A percentile compares a stretch with the other conserved stretches of the same genome.
Evolutionary conservation across 2,329 filamentous ascomycete genomes (phyloP).

Genomic region (Teratosphaeria zuluensis): DNA sequence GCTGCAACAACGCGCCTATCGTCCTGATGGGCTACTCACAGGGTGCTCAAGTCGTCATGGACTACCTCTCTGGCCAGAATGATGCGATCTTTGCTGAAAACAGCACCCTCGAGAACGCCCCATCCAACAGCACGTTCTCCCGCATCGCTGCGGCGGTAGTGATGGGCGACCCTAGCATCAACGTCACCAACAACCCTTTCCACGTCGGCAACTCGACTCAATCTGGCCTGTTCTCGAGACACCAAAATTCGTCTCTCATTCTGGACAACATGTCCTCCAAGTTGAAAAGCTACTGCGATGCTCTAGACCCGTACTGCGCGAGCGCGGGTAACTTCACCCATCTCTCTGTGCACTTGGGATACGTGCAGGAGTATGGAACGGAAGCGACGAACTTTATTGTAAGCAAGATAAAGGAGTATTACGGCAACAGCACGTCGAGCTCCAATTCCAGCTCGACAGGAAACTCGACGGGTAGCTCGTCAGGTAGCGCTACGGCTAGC

Average conservation of each 20-base stretch:
- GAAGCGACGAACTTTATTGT: constrained; percentile 51
- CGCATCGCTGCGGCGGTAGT: constrained; percentile 56
- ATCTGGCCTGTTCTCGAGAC: constrained; percentile 34
- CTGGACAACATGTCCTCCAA: background rate
- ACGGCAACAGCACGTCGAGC: background rate
- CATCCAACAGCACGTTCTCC: constrained; percentile 38
- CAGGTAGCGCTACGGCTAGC: background rate
- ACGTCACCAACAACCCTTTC: constrained; percentile 31
- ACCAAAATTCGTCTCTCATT: constrained; percentile 9
- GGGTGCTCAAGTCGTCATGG: constrained; percentile 54
- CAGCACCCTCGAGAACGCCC: constrained; percentile 31
- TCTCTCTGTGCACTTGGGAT: constrained; percentile 45
- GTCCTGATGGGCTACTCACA: constrained; percentile 54
- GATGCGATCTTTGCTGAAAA: constrained; percentile 35
- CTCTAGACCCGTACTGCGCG: constrained; percentile 56
- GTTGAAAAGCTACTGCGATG: constrained; percentile 57
- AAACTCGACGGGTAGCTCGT: too few relatives aligned
- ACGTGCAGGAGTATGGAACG: constrained; percentile 50
- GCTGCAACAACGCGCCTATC: constrained; percentile 49
- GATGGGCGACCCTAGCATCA: constrained; percentile 53
- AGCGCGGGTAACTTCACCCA: constrained; percentile 48
- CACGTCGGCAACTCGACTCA: constrained; percentile 1
- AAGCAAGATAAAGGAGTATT: constrained; percentile 32
- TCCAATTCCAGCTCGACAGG: background rate
- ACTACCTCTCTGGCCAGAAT: constrained; percentile 50